Conservation (phyloP, 768 basidiomycete genomes). For the Tylopilus cervinicoccineus region DNA sequence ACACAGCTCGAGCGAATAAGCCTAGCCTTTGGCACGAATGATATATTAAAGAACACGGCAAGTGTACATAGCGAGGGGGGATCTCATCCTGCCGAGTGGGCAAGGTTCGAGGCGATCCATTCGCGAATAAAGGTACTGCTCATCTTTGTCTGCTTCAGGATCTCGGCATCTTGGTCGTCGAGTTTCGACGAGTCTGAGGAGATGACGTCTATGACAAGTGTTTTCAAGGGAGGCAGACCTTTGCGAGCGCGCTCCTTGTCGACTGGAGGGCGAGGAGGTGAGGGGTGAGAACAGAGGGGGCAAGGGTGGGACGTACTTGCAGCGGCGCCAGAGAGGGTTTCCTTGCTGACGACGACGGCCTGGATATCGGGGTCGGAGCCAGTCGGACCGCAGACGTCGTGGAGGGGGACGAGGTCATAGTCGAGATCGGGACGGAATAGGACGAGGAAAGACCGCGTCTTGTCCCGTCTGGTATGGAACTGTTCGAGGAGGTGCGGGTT, state of each 20-base stretch:
- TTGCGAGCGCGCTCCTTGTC: conserved; percentile 54
- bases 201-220: conserved; percentile 88
- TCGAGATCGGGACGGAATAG: conserved; percentile 64
- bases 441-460: conserved; percentile 63
- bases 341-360: conserved; percentile 86
- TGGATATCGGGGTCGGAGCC: conserved; percentile 86
- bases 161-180: conserved; percentile 61
- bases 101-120: conserved; percentile 61
- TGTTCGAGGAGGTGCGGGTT: conserved; percentile 65
- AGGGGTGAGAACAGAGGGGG: neutral
- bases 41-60: conserved; percentile 7
- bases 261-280: conserved; percentile 42
- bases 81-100: conserved; percentile 7
- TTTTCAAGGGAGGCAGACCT: conserved; percentile 53
- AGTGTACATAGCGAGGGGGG: neutral
- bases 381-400: conserved; percentile 91
- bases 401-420: conserved; percentile 68
- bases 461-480: conserved; percentile 49
- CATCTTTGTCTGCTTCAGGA: conserved; percentile 80
- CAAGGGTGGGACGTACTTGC: conserved; percentile 47
- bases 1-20: conserved; percentile 3
- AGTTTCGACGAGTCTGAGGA: conserved; percentile 58
- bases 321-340: conserved; percentile 74
- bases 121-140: conserved; percentile 91
- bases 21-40: too few relatives aligned